These are phyloP conservation scores for Irpex sp. DNA, from an alignment of 1,284 basidiomycete genomes.

Conservation along the genomic window DNA sequence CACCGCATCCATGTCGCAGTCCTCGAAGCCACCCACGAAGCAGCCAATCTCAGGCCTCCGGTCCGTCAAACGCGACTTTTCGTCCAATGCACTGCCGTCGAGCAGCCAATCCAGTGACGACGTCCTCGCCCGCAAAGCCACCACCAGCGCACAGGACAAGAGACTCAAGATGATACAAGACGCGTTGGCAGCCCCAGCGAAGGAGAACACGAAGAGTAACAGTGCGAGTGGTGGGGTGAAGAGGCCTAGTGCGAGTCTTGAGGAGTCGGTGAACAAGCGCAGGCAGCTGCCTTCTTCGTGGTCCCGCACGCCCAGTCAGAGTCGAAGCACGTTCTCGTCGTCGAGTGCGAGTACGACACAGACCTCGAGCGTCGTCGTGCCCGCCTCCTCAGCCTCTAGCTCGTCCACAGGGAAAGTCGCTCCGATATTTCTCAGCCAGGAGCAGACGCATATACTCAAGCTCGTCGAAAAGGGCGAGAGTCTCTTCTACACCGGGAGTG, in stretches of 20 bases:
- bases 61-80: constrained; percentile 27
- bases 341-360: no score
- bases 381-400: not conserved
- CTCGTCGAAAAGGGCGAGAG: constrained; percentile 70
- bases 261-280: constrained; percentile 34
- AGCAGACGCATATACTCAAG: constrained; percentile 78
- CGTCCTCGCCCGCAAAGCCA: constrained; percentile 7
- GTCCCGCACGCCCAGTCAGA: not conserved
- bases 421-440: constrained; percentile 63
- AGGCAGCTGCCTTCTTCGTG: constrained; percentile 41
- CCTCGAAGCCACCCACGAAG: constrained; percentile 16
- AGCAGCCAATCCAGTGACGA: constrained; percentile 18
- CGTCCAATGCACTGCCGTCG: constrained; percentile 19
- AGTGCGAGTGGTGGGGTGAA: not conserved
- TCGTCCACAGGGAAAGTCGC: constrained; percentile 31
- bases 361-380: constrained; percentile 5
- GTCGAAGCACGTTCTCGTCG: no score
- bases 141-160: constrained; percentile 26
- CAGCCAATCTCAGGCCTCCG: constrained; percentile 26
- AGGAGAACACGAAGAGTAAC: constrained; percentile 13
- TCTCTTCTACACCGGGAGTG: constrained; percentile 97
- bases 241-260: not conserved
- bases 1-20: constrained; percentile 8
- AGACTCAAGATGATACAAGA: constrained; percentile 52
- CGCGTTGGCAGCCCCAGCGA: constrained; percentile 30